Base-by-base conservation (phyloP, 495 filamentous ascomycete species). In the Xylona heveae region DNA sequence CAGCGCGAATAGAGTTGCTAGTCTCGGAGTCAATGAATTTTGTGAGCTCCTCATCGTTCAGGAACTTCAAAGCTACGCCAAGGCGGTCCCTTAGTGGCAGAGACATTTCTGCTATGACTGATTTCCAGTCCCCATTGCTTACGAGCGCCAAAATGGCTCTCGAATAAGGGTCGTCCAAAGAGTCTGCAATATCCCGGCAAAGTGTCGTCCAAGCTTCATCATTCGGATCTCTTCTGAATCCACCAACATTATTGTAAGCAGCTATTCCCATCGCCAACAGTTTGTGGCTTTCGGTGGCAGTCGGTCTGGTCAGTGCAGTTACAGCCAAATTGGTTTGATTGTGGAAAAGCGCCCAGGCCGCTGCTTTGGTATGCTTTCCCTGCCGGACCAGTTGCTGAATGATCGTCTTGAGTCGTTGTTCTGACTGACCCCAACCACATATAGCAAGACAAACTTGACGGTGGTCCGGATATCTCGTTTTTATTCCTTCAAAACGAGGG, bases 61-160 rank as follows among this genome's bases (percentile, higher is more conserved):
- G 66, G 58, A 84, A 79, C 38, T 78, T 68, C 18, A 95, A 54
- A 0, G 90, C 88, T 6, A 94, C 73, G 18, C 75, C 79, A 23
- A 90, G 62, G 8, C 90, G 79, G 39, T 93, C 80, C 25, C 68
- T 67, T 9, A 95, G 62, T 0, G 88, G 81, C 0, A 97, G 63
- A 19, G 81, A 80, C 3, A 61, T 58, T 47, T 94, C 83, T 31
- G 78, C 64, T 34, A 79, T 67, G 14, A 95, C 80, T 7, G 68
- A 67, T 18, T 67, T 57, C 88, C 88, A 95, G 47, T 90, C 68
- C 5, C 81, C 81, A 15, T 76, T 82, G 30, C 78, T 73, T 31
- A 94, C 81, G 32, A 82, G 71, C n/a, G 79, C 73, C n/a, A 92
- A 76, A 33, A 97, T 75, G 0, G 84, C 83, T 31, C 83, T 71